A percentile compares a stretch with the other conserved stretches of the same genome.
Conservation (phyloP, 2,329 filamentous ascomycete species). For the Colletotrichum liriopes region DNA sequence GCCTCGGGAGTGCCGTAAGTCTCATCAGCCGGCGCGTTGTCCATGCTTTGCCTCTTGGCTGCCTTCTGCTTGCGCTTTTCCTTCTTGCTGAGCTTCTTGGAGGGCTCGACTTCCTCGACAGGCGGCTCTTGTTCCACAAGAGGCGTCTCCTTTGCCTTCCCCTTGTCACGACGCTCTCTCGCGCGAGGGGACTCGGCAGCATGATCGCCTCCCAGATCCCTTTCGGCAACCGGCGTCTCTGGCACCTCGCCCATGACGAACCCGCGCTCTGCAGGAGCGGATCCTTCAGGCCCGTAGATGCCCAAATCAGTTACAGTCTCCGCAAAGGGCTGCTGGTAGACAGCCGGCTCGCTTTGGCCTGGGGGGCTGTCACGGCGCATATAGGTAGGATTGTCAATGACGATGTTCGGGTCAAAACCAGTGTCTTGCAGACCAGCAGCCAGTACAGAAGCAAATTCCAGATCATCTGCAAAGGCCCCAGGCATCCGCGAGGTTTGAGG, state of each 20-base stretch:
- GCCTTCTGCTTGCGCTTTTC: slow-evolving; percentile 65
- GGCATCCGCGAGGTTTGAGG: slow-evolving; percentile 70
- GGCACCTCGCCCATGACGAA: slow-evolving; percentile 64
- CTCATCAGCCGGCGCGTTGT: slow-evolving; percentile 16
- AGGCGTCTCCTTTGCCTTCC: slow-evolving; percentile 44
- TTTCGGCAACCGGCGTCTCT: slow-evolving; percentile 54
- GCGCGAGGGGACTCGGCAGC: slow-evolving; percentile 49
- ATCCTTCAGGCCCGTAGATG: slow-evolving; percentile 50
- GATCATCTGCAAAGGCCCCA: slow-evolving; percentile 76
- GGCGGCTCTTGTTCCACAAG: slow-evolving; percentile 8
- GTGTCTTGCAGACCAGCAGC: slow-evolving; percentile 79
- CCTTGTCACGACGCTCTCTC: slow-evolving; percentile 44
- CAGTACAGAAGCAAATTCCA: slow-evolving; percentile 79
- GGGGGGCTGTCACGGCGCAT: slow-evolving; percentile 76
- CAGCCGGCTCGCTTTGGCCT: slow-evolving; percentile 66
- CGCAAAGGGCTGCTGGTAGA: slow-evolving; percentile 66
- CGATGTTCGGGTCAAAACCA: slow-evolving; percentile 80
- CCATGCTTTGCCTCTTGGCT: slow-evolving; percentile 54
- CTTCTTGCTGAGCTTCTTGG: slow-evolving; percentile 61
- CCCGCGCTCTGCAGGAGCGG: slow-evolving; percentile 54
- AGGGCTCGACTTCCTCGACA: slow-evolving; percentile 44
- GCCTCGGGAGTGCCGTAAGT: not conserved
- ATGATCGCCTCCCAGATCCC: slow-evolving; percentile 4
- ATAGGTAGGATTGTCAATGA: slow-evolving; percentile 77
- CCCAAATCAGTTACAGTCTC: slow-evolving; percentile 64